Percentiles rank a stretch among this genome's conserved stretches.
These are phyloP conservation scores for Penicillium sp. DNA, from an alignment of 2,329 filamentous ascomycete species.

Conservation along the genomic window DNA sequence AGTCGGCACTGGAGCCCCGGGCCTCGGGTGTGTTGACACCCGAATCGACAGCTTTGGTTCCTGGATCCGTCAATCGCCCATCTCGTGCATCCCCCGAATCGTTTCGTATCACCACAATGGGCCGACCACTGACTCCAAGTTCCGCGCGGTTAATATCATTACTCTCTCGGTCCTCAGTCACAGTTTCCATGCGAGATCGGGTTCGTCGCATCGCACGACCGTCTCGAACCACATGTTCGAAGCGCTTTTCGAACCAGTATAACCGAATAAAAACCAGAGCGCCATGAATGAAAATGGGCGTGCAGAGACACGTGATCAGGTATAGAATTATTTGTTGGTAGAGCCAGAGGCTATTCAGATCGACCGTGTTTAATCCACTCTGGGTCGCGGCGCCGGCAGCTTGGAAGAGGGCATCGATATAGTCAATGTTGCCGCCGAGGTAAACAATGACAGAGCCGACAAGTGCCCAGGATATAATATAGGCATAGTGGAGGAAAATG, in stretches of 20 bases:
- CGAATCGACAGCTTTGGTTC: constrained; percentile 25
- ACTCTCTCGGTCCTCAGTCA: constrained; percentile 48
- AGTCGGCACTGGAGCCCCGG: constrained; percentile 20
- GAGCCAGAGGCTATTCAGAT: constrained; percentile 65
- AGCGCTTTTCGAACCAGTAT: constrained; percentile 98
- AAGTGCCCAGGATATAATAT: constrained; percentile 72
- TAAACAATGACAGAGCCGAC: constrained; percentile 76
- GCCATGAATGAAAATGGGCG: constrained; percentile 80
- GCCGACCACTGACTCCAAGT: constrained; percentile 37
- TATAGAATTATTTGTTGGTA: constrained; percentile 75
- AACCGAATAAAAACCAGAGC: constrained; percentile 88
- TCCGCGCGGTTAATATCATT: constrained; percentile 35
- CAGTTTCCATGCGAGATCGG: constrained; percentile 59
- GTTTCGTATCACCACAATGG: constrained; percentile 42
- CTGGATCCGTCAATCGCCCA: constrained; percentile 17
- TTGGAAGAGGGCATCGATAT: constrained; percentile 88
- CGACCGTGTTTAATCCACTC: constrained; percentile 79
- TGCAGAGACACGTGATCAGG: constrained; percentile 69
- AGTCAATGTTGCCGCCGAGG: constrained; percentile 61
- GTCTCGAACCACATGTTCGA: constrained; percentile 77
- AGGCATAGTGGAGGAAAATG: constrained; percentile 60
- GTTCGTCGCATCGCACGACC: constrained; percentile 64
- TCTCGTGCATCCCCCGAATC: constrained; percentile 31
- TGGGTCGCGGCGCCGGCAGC: constrained; percentile 84
- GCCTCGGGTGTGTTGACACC: constrained; percentile 26